Evolutionary conservation across 176 grass and related monocot species (phyloP), one percentile per base, ranked within the genome.

Genomic region (Neostapfia colusana): DNA sequence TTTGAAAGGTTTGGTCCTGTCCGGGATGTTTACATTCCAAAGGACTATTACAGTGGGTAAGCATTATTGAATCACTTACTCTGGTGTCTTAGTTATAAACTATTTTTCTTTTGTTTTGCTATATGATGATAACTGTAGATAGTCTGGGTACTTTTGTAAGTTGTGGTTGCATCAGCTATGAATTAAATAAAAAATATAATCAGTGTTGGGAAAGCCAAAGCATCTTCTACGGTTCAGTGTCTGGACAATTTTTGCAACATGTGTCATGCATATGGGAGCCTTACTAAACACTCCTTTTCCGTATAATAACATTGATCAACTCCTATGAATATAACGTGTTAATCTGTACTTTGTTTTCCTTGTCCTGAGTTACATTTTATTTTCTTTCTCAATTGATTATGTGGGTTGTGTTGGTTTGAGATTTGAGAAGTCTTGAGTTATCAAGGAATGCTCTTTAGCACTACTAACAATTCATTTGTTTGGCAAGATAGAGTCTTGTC

Each of bases 1-100:
- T 96, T 96, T 67, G 93, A 96, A 89, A 92, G 93, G 78, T 96
- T 96, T 89, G 93, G 93, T 41, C 93, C 93, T 59, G 93, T 96
- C 14, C 78, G 89, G 69, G 93, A 96, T 92, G 89, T 96, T 82
- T 96, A 96, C 82, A 69, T 96, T 73, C 93, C 93, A 31, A 96
- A 90, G 78, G 89, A 96, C 55, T 96, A 92, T 83, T 96, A 92
- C 69, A 85, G 63, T 39, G 93, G 93, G 93, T 96, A 79, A 69
- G 89, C 63, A 10, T 80, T 80, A 34, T 13, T 73, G 54, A 40
- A 62, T 64, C 24, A 38, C 21, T 27, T 59, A 37, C 25, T 31
- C 26, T 70, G n/a, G 15, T 46, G 13, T 21, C 10, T 34, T 35
- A 28, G 24, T 16, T 39, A 5, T 31, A 54, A 48, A 21, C 10